Evolutionary conservation across 495 filamentous ascomycete genomes (phyloP), one percentile per base, ranked within the genome.

Genomic region (Hyaloscypha finlandica): DNA sequence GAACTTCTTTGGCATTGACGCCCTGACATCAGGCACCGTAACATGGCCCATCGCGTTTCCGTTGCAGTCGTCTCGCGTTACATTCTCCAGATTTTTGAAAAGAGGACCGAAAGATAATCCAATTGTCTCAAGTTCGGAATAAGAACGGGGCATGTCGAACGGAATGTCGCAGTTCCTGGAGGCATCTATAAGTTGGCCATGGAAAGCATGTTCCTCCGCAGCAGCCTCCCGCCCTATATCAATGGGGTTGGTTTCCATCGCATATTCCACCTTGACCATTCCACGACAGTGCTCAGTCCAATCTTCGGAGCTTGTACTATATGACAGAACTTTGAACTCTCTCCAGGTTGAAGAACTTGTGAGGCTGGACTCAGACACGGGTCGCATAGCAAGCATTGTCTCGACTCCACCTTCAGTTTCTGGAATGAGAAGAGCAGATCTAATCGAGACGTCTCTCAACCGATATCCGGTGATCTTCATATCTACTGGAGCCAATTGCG

Each of bases 1-100:
- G 62, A 75, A 79, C 4, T 75, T 53, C 25, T 73, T 71, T 4
- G 82, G 79, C 81, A 83, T 83, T 3, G 68, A 57, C 0, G 73
- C 71, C 25, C 63, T 59, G 5, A 77, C 74, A 60, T 84, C 79
- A 3, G 78, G 79, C 8, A 81, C 68, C 2, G 51, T 55, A 51
- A 79, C 66, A 68, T 6, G 67, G 67, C 19, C 70, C 48, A 30
- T 53, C 39, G 72, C 73, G 14, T 64, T 53, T 20, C 63, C 72
- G 35, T 61, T 67, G 32, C 51, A 64, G 20, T 58, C 30, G 25
- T 58, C 55, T 2, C 20, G 20, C 20, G 14, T 29, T 20, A 58
- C 29, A 1, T 58, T 32, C 6, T 20, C 14, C 20, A 63, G 61
- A 29, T 37, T 61, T 61, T 61, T 37, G 59, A 61, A 61, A 39